phyloP scores from a whole-genome alignment of 2,329 filamentous ascomycete genomes.

The Gyromitra esculenta region DNA sequence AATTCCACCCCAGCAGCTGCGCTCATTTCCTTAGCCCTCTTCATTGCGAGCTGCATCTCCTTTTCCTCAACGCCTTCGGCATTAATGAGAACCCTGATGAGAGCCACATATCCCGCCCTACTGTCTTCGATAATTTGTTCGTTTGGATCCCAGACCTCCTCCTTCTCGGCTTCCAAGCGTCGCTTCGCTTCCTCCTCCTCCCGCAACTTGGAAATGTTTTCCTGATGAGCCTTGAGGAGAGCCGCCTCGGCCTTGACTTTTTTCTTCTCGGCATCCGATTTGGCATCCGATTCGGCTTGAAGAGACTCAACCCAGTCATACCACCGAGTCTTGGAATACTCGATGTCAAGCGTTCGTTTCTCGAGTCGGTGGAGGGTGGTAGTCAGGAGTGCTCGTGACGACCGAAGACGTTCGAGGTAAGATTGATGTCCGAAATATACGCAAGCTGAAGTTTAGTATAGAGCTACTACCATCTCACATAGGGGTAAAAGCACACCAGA shows the following conservation, averaged over 20 bases:
- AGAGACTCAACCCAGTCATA: slow-evolving; percentile 40
- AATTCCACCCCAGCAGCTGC: slow-evolving; percentile 9
- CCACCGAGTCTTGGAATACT: slow-evolving; percentile 36
- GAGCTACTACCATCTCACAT: not conserved
- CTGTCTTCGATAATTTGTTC: slow-evolving; percentile 35
- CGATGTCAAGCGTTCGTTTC: slow-evolving; percentile 21
- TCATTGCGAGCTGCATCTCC: slow-evolving; percentile 23
- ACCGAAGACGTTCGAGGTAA: slow-evolving; percentile 40
- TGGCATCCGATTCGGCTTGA: slow-evolving; percentile 32
- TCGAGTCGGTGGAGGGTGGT: slow-evolving; percentile 35
- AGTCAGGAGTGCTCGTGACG: slow-evolving; percentile 15
- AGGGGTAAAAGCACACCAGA: slow-evolving; percentile 5
- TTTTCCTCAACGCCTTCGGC: slow-evolving; percentile 28
- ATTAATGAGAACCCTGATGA: slow-evolving; percentile 34
- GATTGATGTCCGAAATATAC: slow-evolving; percentile 43
- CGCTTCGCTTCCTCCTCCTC: slow-evolving; percentile 27
- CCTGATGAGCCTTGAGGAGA: slow-evolving; percentile 39
- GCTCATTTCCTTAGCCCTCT: slow-evolving; percentile 39
- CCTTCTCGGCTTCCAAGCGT: slow-evolving; percentile 27
- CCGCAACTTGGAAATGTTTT: slow-evolving; percentile 20
- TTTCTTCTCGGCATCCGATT: slow-evolving; percentile 48
- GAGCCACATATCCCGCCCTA: slow-evolving; percentile 37
- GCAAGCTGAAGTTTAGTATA: not conserved
- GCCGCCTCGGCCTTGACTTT: slow-evolving; percentile 41
- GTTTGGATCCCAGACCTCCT: slow-evolving; percentile 47